Conservation (phyloP, 352 stramenopile species). For the Phytophthora ramorum region DNA sequence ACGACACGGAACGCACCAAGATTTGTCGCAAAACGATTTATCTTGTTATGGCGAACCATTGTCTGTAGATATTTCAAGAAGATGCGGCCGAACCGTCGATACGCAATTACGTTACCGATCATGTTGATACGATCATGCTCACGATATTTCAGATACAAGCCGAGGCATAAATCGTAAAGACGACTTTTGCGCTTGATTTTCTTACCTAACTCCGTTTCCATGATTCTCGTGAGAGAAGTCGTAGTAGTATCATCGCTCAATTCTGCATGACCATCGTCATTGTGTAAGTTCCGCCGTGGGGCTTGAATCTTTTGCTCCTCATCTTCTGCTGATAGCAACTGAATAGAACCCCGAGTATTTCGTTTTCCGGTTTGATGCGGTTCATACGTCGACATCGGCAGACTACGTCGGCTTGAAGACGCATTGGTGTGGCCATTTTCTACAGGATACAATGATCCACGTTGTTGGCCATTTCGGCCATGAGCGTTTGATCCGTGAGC, state of each 20-base stretch:
- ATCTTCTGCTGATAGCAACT: conserved; percentile 11
- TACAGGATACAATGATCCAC: conserved; percentile 5
- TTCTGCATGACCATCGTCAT: conserved; percentile 14
- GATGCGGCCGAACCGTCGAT: conserved; percentile 48
- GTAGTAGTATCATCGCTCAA: conserved; percentile 5
- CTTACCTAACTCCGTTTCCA: conserved; percentile 62
- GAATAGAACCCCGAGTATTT: conserved; percentile 10
- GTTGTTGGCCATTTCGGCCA: conserved; percentile 17
- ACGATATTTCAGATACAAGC: conserved; percentile 62
- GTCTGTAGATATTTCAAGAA: conserved; percentile 41
- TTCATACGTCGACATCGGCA: conserved; percentile 15
- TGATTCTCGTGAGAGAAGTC: conserved; percentile 55
- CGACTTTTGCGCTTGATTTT: conserved; percentile 69
- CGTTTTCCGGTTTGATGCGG: conserved; percentile 6
- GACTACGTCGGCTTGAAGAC: conserved; percentile 15
- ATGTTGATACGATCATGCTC: conserved; percentile 60
- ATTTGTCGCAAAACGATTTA: conserved; percentile 58
- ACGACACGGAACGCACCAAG: conserved; percentile 56
- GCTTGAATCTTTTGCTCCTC: neutral
- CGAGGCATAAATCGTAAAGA: conserved; percentile 62
- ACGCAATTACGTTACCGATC: conserved; percentile 62
- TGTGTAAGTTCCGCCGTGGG: neutral
- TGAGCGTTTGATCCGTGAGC: neutral
- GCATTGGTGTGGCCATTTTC: neutral
- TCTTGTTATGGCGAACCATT: conserved; percentile 40